Conservation (phyloP, 495 filamentous ascomycete species). For the Aspergillus haitiensis region DNA sequence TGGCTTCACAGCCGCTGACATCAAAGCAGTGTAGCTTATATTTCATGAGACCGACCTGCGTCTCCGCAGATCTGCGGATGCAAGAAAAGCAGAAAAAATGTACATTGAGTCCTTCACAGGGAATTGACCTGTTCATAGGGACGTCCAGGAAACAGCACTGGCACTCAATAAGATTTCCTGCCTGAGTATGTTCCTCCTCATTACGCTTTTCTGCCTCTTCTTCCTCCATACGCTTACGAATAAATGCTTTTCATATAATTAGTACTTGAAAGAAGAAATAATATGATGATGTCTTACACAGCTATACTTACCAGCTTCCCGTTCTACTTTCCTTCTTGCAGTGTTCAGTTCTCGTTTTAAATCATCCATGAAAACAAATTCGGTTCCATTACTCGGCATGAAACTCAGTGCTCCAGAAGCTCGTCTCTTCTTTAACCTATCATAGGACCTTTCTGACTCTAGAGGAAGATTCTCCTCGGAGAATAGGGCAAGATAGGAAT, state of each 20-base stretch:
- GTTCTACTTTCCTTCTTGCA: slow-evolving; percentile 26
- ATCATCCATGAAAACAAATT: slow-evolving; percentile 2
- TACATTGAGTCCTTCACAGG: slow-evolving; percentile 57
- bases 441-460: neutral
- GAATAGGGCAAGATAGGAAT: slow-evolving; percentile 19
- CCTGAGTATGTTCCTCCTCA: slow-evolving; percentile 42
- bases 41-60: slow-evolving; percentile 61
- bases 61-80: slow-evolving; percentile 61
- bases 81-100: slow-evolving; percentile 75
- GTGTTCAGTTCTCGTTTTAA: slow-evolving; percentile 35
- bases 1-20: slow-evolving; percentile 50
- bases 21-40: slow-evolving; percentile 61
- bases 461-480: slow-evolving; percentile 10
- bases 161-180: slow-evolving; percentile 56
- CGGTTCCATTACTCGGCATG: neutral
- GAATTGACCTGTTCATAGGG: slow-evolving; percentile 63
- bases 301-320: slow-evolving; percentile 15
- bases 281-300: neutral
- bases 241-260: slow-evolving; percentile 3
- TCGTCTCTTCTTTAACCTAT: slow-evolving; percentile 6
- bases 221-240: slow-evolving; percentile 38
- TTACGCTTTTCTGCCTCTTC: slow-evolving; percentile 46
- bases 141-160: slow-evolving; percentile 69
- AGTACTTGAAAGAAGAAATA: neutral
- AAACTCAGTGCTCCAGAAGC: neutral